Percentiles rank a stretch among this genome's conserved stretches.
Conservation (phyloP, 2,329 filamentous ascomycete species). For the Peltaster fructicola region DNA sequence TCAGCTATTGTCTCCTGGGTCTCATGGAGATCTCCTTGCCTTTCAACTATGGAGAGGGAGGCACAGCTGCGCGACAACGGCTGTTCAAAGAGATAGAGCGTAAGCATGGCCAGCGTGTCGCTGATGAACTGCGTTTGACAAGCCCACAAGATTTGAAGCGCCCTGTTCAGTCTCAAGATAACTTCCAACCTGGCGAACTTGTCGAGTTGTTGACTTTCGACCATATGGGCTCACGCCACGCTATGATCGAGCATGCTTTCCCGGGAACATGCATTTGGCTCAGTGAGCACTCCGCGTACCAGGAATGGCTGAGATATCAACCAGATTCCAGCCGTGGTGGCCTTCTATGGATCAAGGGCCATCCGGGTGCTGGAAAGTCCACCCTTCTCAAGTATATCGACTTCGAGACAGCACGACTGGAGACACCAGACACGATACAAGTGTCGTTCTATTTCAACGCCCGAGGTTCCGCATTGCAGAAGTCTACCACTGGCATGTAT, state of each 20-base stretch:
- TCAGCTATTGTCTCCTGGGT: no score
- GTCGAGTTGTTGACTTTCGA: conserved; percentile 24
- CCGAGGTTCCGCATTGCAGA: conserved; percentile 27
- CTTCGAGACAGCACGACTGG: no score
- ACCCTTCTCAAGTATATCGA: conserved; percentile 20
- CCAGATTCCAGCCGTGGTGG: conserved; percentile 14
- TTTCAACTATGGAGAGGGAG: no score
- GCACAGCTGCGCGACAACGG: no score
- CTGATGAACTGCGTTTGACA: no score
- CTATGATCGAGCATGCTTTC: conserved; percentile 22
- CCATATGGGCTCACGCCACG: conserved; percentile 22
- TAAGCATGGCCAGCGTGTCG: no score
- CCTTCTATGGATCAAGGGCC: conserved; percentile 24
- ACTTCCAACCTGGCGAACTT: no score
- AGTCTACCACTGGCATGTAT: conserved; percentile 31
- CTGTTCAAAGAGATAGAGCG: no score
- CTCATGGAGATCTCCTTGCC: no score
- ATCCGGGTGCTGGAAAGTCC: conserved; percentile 22
- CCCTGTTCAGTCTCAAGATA: no score
- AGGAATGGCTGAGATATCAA: conserved; percentile 24
- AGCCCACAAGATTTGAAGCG: no score
- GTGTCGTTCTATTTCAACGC: conserved; percentile 35
- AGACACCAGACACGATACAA: conserved; percentile 8
- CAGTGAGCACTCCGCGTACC: conserved; percentile 18
- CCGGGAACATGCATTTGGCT: conserved; percentile 27